Percentiles rank a stretch among this genome's conserved stretches.
phyloP scores from a whole-genome alignment of 2,329 filamentous ascomycete species.

The Sclerotinia nivalis region DNA sequence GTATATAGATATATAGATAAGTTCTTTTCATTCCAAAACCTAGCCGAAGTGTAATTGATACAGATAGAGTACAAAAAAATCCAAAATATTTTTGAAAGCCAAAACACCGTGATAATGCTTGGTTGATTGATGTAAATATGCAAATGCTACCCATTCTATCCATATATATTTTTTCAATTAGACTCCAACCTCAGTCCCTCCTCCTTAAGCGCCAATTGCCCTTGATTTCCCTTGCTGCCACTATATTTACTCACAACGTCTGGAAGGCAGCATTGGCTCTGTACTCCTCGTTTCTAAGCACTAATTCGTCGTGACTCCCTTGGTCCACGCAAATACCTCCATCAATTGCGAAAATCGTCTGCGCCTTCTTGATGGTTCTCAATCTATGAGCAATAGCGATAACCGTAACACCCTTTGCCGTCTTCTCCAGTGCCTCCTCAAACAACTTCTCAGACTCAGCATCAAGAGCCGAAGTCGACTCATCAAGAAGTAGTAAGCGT shows the following conservation, averaged over 20 bases:
- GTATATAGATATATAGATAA: background rate
- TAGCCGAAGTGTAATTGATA: background rate
- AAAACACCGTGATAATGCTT: background rate
- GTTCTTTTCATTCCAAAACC: background rate
- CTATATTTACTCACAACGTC: constrained; percentile 5
- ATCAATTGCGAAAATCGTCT: constrained; percentile 58
- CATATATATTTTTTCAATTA: background rate
- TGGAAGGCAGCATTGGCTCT: constrained; percentile 47
- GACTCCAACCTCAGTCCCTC: too few relatives aligned
- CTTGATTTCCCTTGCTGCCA: background rate
- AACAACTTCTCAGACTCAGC: constrained; percentile 66
- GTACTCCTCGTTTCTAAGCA: constrained; percentile 52
- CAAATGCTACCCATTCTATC: background rate
- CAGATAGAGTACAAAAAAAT: background rate
- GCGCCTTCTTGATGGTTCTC: constrained; percentile 58
- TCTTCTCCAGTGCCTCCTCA: constrained; percentile 64
- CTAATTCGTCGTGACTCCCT: constrained; percentile 55
- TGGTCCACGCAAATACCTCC: constrained; percentile 53
- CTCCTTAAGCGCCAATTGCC: background rate
- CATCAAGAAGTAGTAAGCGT: constrained; percentile 73
- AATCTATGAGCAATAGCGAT: constrained; percentile 60
- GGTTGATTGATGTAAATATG: background rate
- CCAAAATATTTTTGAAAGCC: background rate
- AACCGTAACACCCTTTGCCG: constrained; percentile 54
- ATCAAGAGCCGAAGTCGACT: constrained; percentile 78